phyloP scores from a whole-genome alignment of 2,329 filamentous ascomycete genomes.

The Zymoseptoria ardabiliae region DNA sequence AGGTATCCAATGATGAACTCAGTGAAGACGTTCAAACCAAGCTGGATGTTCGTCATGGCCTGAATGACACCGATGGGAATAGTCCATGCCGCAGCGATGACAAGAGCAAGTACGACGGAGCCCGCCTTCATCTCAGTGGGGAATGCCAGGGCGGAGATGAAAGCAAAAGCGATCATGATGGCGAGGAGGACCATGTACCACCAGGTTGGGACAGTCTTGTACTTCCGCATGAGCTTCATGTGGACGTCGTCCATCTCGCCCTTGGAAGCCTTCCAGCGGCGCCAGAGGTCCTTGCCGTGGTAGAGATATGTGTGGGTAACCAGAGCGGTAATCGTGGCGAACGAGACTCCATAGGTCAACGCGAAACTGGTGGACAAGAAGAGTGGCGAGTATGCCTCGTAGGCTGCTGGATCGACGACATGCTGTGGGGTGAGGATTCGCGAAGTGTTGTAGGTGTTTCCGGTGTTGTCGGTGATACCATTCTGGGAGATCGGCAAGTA shows the following conservation, averaged over 20 bases:
- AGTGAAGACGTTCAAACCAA: slow-evolving; percentile 22
- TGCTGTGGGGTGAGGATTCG: slow-evolving; percentile 73
- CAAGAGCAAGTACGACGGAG: slow-evolving; percentile 68
- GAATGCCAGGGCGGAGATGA: slow-evolving; percentile 40
- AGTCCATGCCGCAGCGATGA: slow-evolving; percentile 71
- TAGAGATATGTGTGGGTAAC: slow-evolving; percentile 76
- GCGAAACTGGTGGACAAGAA: slow-evolving; percentile 84
- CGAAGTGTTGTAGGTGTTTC: slow-evolving; percentile 75
- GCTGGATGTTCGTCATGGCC: slow-evolving; percentile 66
- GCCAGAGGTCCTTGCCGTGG: slow-evolving; percentile 78
- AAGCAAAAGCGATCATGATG: slow-evolving; percentile 17
- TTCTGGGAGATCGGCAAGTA: slow-evolving; percentile 83
- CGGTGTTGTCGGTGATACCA: slow-evolving; percentile 61
- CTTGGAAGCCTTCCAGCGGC: slow-evolving; percentile 57
- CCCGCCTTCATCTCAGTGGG: slow-evolving; percentile 81
- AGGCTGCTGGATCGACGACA: slow-evolving; percentile 67
- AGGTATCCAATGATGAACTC: slow-evolving; percentile 19
- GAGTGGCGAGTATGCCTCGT: slow-evolving; percentile 70
- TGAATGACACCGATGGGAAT: slow-evolving; percentile 89
- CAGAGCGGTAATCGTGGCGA: slow-evolving; percentile 71
- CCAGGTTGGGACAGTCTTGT: slow-evolving; percentile 69
- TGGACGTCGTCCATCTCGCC: slow-evolving; percentile 63
- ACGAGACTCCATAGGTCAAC: slow-evolving; percentile 76
- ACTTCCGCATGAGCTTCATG: slow-evolving; percentile 73
- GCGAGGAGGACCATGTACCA: slow-evolving; percentile 54